These are phyloP conservation scores for Syzygium aromaticum DNA, from an alignment of 345 rosid genomes.

Conservation along the genomic window DNA sequence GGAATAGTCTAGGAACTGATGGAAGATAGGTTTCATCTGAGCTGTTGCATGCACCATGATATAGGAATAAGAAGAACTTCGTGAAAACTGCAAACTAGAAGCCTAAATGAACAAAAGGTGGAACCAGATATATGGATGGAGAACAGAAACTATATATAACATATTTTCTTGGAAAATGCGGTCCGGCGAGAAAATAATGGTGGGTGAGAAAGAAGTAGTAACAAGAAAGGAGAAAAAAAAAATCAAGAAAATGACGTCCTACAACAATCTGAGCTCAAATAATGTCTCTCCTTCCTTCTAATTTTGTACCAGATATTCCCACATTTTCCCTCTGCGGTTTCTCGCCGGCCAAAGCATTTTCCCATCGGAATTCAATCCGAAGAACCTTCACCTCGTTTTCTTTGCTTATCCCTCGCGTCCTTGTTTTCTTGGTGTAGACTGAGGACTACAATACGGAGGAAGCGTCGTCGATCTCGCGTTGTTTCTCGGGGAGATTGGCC, in stretches of 20 bases:
- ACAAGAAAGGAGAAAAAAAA: background rate
- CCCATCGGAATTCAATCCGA: background rate
- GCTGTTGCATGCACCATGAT: background rate
- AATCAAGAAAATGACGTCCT: background rate
- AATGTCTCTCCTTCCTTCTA: background rate
- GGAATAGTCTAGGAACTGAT: background rate
- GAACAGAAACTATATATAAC: background rate
- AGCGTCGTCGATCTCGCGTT: background rate
- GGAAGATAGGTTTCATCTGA: background rate
- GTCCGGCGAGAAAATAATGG: background rate
- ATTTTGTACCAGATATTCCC: background rate
- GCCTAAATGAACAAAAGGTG: background rate
- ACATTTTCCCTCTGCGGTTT: background rate
- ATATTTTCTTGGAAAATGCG: background rate
- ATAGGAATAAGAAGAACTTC: background rate
- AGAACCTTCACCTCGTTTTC: background rate
- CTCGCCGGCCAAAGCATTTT: background rate
- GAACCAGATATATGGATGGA: background rate
- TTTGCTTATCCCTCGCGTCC: no score
- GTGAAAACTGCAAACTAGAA: background rate
- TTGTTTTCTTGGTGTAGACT: background rate
- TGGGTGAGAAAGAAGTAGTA: background rate
- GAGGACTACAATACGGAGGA: background rate
- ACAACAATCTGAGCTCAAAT: background rate
- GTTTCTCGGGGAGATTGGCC: background rate